Evolutionary conservation across 495 filamentous ascomycete genomes (phyloP).

Genomic region (Daldinia vernicosa): DNA sequence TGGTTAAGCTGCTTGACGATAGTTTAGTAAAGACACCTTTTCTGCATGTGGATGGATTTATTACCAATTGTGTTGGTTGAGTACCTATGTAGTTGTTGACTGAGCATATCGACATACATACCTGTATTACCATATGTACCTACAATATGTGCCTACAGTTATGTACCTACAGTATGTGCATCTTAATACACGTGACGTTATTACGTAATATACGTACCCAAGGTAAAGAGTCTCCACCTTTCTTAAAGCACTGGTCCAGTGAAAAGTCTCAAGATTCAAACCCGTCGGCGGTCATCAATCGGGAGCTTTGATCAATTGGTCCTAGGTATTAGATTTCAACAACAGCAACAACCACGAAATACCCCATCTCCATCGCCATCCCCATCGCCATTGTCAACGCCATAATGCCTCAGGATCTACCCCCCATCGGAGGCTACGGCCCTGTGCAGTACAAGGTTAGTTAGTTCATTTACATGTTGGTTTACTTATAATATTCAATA

Average conservation of each 20-base stretch:
- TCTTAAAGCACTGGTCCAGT: not conserved
- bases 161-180: no score
- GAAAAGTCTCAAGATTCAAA: not conserved
- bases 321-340: not conserved
- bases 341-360: not conserved
- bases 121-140: no score
- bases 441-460: constrained; percentile 94
- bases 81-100: not conserved
- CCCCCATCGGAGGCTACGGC: constrained; percentile 90
- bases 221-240: not conserved
- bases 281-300: constrained; percentile 1
- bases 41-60: not conserved
- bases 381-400: constrained; percentile 8
- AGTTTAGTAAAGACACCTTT: not conserved
- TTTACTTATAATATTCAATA: no score
- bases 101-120: not conserved
- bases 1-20: constrained; percentile 4
- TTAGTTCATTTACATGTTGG: constrained; percentile 16
- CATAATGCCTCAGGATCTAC: constrained; percentile 87
- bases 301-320: constrained; percentile 13
- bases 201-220: not conserved
- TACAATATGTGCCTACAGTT: no score
- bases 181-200: not conserved
- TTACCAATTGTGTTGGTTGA: not conserved
- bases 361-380: not conserved